Percentiles rank a stretch among this genome's conserved stretches.
Evolutionary conservation across 2,329 filamentous ascomycete genomes (phyloP).

Genomic region (Microcyclospora pomicola): DNA sequence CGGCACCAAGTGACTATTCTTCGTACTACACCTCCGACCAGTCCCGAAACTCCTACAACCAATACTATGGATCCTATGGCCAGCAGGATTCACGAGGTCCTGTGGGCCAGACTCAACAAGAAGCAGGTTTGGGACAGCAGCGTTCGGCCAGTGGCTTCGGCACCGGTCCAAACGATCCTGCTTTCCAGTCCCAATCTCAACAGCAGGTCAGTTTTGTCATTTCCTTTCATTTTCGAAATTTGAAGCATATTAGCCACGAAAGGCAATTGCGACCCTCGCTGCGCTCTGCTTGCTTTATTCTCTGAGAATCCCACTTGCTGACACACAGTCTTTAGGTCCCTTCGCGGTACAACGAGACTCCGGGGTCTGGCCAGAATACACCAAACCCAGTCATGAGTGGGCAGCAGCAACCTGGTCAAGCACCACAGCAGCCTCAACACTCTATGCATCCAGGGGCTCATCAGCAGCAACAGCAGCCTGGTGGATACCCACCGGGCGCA

Average conservation of each 20-base stretch:
- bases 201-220: conserved; percentile 27
- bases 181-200: conserved; percentile 47
- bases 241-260: too few relatives aligned
- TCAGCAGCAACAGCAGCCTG: conserved; percentile 36
- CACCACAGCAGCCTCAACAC: conserved; percentile 26
- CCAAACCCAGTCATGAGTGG: conserved; percentile 60
- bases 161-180: conserved; percentile 44
- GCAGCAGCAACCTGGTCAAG: conserved; percentile 37
- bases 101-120: conserved; percentile 47
- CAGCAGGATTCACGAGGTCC: conserved; percentile 28
- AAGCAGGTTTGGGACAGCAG: conserved; percentile 57
- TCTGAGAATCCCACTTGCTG: too few relatives aligned
- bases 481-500: conserved; percentile 25
- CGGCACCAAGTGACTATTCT: conserved; percentile 65
- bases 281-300: too few relatives aligned
- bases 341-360: conserved; percentile 60
- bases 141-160: conserved; percentile 67
- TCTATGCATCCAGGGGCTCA: conserved; percentile 21
- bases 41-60: conserved; percentile 58
- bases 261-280: too few relatives aligned
- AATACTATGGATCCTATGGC: conserved; percentile 44
- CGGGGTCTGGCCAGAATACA: conserved; percentile 80
- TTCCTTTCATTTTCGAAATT: conserved; percentile 1
- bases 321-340: conserved; percentile 32
- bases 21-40: conserved; percentile 71